A percentile compares a stretch with the other conserved stretches of the same genome.
These are phyloP conservation scores for Aspergillus baeticus DNA, from an alignment of 495 filamentous ascomycete species.

Conservation along the genomic window DNA sequence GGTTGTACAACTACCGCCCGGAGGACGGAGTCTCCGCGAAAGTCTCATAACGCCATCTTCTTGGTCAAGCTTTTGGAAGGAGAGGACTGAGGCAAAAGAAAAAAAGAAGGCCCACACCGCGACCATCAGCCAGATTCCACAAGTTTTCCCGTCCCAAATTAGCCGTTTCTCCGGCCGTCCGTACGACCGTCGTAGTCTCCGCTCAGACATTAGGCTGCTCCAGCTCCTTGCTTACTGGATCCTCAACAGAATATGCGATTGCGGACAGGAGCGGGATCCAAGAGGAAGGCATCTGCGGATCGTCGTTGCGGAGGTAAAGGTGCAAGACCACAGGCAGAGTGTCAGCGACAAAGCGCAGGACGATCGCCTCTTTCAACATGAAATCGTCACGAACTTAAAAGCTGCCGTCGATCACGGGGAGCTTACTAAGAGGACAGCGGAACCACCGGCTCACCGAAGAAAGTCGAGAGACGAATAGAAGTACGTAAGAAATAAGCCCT, in stretches of 20 bases:
- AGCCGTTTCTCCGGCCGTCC: constrained; percentile 7
- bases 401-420: neutral
- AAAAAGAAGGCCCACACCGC: constrained; percentile 1
- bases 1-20: neutral
- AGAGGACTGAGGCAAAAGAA: neutral
- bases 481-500: neutral
- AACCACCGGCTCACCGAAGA: neutral
- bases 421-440: neutral
- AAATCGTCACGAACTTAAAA: neutral
- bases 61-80: constrained; percentile 10
- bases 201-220: constrained; percentile 7
- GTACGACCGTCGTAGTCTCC: neutral
- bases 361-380: neutral
- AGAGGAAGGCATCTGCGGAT: neutral
- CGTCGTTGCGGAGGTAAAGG: neutral
- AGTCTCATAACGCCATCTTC: neutral
- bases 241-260: neutral
- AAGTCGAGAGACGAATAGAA: neutral
- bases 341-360: neutral
- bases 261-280: too few species aligned
- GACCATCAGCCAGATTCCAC: neutral
- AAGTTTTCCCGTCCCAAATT: constrained; percentile 5
- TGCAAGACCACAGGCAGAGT: too few species aligned
- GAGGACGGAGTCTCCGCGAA: neutral
- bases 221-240: neutral